Conservation (phyloP, 768 basidiomycete genomes). For the Tephrocybe rancida region DNA sequence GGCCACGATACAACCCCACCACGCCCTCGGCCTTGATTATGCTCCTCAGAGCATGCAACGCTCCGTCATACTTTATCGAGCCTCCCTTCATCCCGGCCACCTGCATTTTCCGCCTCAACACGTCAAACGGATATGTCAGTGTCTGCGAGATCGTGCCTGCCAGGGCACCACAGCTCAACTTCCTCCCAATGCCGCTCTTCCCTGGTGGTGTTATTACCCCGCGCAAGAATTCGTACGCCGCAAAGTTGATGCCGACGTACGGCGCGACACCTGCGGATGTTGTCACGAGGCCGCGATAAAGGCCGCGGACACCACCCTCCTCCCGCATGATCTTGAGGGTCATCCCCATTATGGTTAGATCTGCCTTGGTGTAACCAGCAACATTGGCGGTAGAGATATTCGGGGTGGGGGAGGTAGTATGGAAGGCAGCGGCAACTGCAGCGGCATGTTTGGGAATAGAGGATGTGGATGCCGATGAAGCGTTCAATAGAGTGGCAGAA, state of each 20-base stretch:
- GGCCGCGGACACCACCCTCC: constrained; percentile 85
- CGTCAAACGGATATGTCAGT: constrained; percentile 95
- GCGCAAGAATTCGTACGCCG: constrained; percentile 86
- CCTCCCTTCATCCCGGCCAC: constrained; percentile 77
- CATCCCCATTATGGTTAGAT: constrained; percentile 86
- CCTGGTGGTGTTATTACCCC: constrained; percentile 82
- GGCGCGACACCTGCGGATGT: constrained; percentile 92
- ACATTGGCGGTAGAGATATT: constrained; percentile 3
- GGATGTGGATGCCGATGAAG: constrained; percentile 22
- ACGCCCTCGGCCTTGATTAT: constrained; percentile 78
- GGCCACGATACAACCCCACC: constrained; percentile 76
- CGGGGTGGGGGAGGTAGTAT: constrained; percentile 47
- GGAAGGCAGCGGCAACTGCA: constrained; percentile 53
- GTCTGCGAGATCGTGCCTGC: constrained; percentile 91
- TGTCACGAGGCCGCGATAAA: constrained; percentile 85
- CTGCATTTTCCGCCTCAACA: constrained; percentile 94
- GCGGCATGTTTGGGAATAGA: constrained; percentile 33
- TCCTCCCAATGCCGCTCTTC: constrained; percentile 65
- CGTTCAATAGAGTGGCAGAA: constrained; percentile 28
- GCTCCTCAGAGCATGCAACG: constrained; percentile 71
- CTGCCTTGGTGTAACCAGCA: constrained; percentile 43
- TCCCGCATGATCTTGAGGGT: constrained; percentile 86
- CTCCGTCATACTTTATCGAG: constrained; percentile 74
- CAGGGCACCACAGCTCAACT: constrained; percentile 83
- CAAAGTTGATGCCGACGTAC: constrained; percentile 90